Evolutionary conservation across 495 filamentous ascomycete genomes (phyloP).

Genomic region (Talaromyces proteolyticus): DNA sequence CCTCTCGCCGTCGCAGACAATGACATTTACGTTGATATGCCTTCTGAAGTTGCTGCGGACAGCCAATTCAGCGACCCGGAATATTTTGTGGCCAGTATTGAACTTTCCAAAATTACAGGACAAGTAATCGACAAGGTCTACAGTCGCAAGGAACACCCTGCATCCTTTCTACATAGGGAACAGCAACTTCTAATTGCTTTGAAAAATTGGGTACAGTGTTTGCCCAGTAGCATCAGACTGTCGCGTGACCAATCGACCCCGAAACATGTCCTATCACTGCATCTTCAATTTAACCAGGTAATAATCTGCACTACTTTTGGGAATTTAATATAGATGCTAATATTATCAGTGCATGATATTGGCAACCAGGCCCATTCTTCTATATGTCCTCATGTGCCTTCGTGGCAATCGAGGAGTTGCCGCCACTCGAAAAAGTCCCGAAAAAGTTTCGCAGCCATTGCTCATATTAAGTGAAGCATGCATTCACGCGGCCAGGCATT

Average conservation of each 20-base stretch:
- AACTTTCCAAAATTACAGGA: conserved; percentile 16
- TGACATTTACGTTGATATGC: conserved; percentile 26
- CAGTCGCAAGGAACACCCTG: conserved; percentile 17
- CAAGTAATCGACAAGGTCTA: conserved; percentile 20
- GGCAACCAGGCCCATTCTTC: conserved; percentile 22
- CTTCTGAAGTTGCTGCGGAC: conserved; percentile 13
- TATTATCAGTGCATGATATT: conserved; percentile 21
- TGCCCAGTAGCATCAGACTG: conserved; percentile 18
- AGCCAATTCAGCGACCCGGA: conserved; percentile 19
- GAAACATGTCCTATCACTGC: conserved; percentile 21
- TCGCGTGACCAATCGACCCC: conserved; percentile 8
- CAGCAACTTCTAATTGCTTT: too few relatives aligned
- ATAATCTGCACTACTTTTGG: neutral
- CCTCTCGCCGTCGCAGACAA: conserved; percentile 23
- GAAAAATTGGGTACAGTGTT: conserved; percentile 21
- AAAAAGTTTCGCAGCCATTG: conserved; percentile 12
- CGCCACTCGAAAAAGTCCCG: conserved; percentile 10
- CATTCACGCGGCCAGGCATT: conserved; percentile 23
- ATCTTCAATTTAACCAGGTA: conserved; percentile 29
- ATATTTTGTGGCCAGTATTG: conserved; percentile 18
- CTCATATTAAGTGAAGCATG: conserved; percentile 26
- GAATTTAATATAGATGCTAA: neutral
- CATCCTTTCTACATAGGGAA: conserved; percentile 20
- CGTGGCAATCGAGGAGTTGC: too few relatives aligned
- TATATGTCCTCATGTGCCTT: conserved; percentile 22